Evolutionary conservation across 345 rosid species (phyloP).

Genomic region (Brassica napus): Da-Ae NC_063444.1:22890001-22890500

Average conservation of each 20-base stretch:
- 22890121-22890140: not conserved
- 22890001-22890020: no score
- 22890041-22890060: no score
- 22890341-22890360: not conserved
- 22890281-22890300: constrained; percentile 25
- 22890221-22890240: constrained; percentile 52
- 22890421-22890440: not conserved
- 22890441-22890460: not conserved
- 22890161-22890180: not conserved
- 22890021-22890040: no score
- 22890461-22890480: not conserved
- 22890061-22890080: no score
- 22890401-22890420: not conserved
- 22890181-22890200: constrained; percentile 23
- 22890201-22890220: not conserved
- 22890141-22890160: not conserved
- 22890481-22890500: constrained; percentile 47
- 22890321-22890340: constrained; percentile 27
- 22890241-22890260: constrained; percentile 44
- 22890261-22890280: constrained; percentile 39
- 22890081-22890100: not conserved
- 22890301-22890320: constrained; percentile 33
- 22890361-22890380: not conserved
- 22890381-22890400: not conserved
- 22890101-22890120: not conserved